phyloP scores from a whole-genome alignment of 2,329 filamentous ascomycete species.

The Phaeoacremonium minimum region DNA sequence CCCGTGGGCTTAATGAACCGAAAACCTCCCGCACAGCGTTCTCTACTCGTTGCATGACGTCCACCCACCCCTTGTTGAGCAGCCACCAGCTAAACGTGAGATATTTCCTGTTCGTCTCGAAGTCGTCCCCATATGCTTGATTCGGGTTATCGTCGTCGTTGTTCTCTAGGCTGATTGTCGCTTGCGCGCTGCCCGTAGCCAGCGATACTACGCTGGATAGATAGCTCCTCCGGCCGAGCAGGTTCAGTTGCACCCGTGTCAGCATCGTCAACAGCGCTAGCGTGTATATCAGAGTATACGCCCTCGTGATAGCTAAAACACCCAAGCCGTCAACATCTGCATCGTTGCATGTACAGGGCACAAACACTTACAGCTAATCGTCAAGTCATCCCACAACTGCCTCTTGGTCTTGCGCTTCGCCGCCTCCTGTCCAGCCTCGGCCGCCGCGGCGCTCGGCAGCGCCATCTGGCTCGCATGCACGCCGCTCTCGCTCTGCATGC shows the following conservation, averaged over 20 bases:
- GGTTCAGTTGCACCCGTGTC: constrained; percentile 92
- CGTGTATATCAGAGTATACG: constrained; percentile 90
- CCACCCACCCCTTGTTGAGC: constrained; percentile 82
- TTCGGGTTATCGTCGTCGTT: constrained; percentile 84
- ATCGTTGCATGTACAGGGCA: not conserved
- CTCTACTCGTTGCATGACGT: constrained; percentile 77
- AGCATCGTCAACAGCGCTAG: constrained; percentile 85
- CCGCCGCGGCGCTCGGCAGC: constrained; percentile 46
- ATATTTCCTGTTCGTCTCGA: constrained; percentile 92
- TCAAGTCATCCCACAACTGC: constrained; percentile 95
- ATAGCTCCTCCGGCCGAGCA: constrained; percentile 91
- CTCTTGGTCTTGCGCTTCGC: constrained; percentile 74
- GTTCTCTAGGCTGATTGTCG: constrained; percentile 86
- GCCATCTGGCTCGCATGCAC: constrained; percentile 76
- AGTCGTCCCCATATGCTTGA: constrained; percentile 84
- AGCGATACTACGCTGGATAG: constrained; percentile 91
- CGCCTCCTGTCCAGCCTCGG: constrained; percentile 27
- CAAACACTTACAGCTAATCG: constrained; percentile 74
- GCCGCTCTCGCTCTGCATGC: constrained; percentile 76
- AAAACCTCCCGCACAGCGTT: constrained; percentile 86
- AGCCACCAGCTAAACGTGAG: constrained; percentile 98
- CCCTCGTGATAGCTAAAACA: constrained; percentile 72
- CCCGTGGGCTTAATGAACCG: constrained; percentile 80
- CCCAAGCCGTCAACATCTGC: constrained; percentile 6
- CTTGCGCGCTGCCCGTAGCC: constrained; percentile 68